These are phyloP conservation scores for Paecilomyces formosus DNA, from an alignment of 2,329 filamentous ascomycete species.

Conservation along the genomic window DNA sequence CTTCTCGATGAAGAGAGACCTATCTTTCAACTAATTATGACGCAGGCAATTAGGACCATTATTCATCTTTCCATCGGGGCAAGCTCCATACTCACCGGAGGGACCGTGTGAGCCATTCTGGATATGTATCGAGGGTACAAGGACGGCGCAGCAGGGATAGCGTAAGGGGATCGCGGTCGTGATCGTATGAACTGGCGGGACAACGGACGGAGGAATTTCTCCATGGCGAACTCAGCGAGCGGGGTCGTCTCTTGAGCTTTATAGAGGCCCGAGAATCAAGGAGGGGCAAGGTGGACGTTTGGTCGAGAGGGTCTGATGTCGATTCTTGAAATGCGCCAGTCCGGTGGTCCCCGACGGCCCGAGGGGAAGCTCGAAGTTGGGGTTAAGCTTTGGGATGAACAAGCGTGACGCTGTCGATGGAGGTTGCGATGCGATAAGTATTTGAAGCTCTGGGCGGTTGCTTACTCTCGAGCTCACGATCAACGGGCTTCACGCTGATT, in stretches of 20 bases:
- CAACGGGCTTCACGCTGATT: not conserved
- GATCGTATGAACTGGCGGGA: slow-evolving; percentile 28
- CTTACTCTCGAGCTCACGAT: not conserved
- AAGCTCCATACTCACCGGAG: slow-evolving; percentile 23
- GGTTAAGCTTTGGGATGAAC: not conserved
- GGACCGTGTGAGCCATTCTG: slow-evolving; percentile 34
- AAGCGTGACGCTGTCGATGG: not conserved
- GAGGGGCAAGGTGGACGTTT: slow-evolving; percentile 10
- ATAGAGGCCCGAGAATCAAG: slow-evolving; percentile 4
- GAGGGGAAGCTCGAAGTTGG: not conserved
- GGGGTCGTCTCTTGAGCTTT: not conserved
- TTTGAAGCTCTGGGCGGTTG: not conserved
- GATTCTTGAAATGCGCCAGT: not conserved
- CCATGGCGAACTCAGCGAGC: slow-evolving; percentile 17
- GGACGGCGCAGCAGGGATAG: slow-evolving; percentile 20
- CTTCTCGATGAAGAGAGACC: slow-evolving; percentile 75
- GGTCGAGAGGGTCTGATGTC: not conserved
- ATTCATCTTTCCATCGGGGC: slow-evolving; percentile 1
- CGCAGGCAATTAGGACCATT: not conserved
- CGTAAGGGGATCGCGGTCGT: slow-evolving; percentile 26
- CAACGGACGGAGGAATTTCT: slow-evolving; percentile 27
- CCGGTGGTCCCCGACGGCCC: not conserved
- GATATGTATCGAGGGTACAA: slow-evolving; percentile 30
- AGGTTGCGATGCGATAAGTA: not conserved
- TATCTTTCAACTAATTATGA: slow-evolving; percentile 70